Evolutionary conservation across 768 basidiomycete species (phyloP).

Genomic region (Lactifluus volemus): DNA sequence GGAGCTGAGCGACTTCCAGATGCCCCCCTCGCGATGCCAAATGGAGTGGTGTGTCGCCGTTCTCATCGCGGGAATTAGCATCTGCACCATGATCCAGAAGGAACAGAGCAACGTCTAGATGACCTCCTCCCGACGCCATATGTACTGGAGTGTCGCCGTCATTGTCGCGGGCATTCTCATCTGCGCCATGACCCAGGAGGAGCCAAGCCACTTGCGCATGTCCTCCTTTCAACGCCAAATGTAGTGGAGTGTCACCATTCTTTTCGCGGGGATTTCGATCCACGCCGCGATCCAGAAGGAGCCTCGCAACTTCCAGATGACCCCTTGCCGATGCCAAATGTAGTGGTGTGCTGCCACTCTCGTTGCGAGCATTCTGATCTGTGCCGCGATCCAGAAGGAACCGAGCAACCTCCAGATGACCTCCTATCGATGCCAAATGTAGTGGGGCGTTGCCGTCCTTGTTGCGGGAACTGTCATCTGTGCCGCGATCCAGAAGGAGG

Average conservation of each 20-base stretch:
- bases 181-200: background rate
- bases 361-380: background rate
- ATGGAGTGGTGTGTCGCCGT: background rate
- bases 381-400: background rate
- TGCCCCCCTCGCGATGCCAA: background rate
- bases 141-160: background rate
- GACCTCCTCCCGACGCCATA: background rate
- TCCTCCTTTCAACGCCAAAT: too few species aligned
- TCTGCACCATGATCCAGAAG: background rate
- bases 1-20: background rate
- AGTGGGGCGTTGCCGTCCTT: background rate
- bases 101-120: background rate
- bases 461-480: background rate
- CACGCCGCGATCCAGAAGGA: background rate
- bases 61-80: background rate
- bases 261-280: background rate
- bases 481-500: background rate
- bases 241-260: too few species aligned
- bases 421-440: background rate
- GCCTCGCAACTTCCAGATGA: background rate
- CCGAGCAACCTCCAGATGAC: background rate
- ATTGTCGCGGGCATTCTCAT: background rate
- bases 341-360: background rate
- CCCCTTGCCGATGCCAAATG: background rate
- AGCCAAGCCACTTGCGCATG: background rate